Evolutionary conservation across 257 asterid genomes (phyloP), one percentile per base, ranked within the genome.

Genomic region (Thymus mandschuricus): DNA sequence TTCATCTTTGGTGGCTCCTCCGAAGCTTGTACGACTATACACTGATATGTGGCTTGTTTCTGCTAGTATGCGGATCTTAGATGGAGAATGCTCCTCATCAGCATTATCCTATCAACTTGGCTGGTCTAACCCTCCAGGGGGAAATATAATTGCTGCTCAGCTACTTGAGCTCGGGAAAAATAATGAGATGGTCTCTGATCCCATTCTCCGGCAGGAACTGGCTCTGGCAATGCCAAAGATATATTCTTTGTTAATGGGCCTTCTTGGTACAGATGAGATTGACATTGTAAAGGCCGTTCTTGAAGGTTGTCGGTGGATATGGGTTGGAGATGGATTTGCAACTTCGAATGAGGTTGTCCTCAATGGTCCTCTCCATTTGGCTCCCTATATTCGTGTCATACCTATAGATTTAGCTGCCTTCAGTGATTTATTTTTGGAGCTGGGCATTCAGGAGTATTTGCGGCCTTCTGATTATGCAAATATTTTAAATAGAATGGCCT

Each of bases 311-410:
- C 85, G 94, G 83, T 93, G 98, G 96, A 81, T 93, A 78, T 93
- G 98, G 98, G 98, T 93, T 10, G 98, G 98, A 77, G 97, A 93
- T 80, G 98, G 98, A 45, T 93, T 90, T 77, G 94, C 97, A 54
- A 90, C 92, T 69, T 74, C 90, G 41, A 87, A 82, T 74, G 98
- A 93, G 81, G 98, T 93, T 67, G 98, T 89, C 71, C 97, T 93
- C 74, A 87, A 83, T 78, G 97, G 98, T 64, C 93, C 97, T 80
- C 90, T 93, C 77, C 94, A 93, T 82, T 87, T 93, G 87, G 96
- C 96, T 82, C 97, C 97, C 55, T 93, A 93, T 54, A 85, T 93
- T 75, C 97, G 96, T 43, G 94, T 91, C 73, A 87, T 93, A 68
- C 98, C 98, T 68, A 77, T 86, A 77, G 98, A 93, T 82, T 86